Conservation (phyloP, 2,329 filamentous ascomycete species). For the Diaporthe batatas region DNA sequence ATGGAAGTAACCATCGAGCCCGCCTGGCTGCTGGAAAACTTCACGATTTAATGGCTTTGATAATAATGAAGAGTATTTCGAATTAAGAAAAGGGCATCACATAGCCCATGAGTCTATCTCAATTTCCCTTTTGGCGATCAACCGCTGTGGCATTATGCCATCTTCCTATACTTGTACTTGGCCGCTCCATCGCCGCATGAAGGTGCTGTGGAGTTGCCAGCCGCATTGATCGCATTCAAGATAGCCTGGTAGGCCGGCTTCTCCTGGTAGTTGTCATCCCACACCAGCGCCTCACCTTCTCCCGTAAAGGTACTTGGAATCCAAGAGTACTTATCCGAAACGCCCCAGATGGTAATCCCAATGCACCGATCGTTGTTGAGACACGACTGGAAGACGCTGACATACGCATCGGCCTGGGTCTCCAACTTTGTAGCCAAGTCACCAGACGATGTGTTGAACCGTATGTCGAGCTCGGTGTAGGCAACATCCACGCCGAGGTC, state of each 20-base stretch:
- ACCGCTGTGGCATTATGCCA: background rate
- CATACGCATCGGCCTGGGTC: slow-evolving; percentile 63
- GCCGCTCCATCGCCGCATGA: too few relatives aligned
- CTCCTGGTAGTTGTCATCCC: slow-evolving; percentile 53
- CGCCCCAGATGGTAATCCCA: slow-evolving; percentile 60
- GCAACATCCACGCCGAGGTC: slow-evolving; percentile 61
- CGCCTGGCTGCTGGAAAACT: too few relatives aligned
- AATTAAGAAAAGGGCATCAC: too few relatives aligned
- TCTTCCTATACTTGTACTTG: background rate
- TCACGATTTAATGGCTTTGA: too few relatives aligned
- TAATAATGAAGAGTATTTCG: too few relatives aligned
- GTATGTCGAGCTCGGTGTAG: slow-evolving; percentile 66
- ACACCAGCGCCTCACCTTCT: slow-evolving; percentile 57
- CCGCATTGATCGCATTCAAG: slow-evolving; percentile 12
- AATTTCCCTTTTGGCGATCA: too few relatives aligned
- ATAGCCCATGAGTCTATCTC: too few relatives aligned
- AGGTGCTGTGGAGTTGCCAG: background rate
- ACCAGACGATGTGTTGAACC: slow-evolving; percentile 51
- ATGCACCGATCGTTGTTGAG: slow-evolving; percentile 55
- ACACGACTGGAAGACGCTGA: slow-evolving; percentile 54
- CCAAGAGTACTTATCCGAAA: slow-evolving; percentile 53
- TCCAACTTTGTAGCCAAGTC: slow-evolving; percentile 51
- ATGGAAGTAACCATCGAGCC: too few relatives aligned
- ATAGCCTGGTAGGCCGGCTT: slow-evolving; percentile 54
- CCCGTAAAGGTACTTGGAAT: slow-evolving; percentile 56